Conservation (phyloP, 1,284 basidiomycete species). For the Coriolopsis trogii region DNA sequence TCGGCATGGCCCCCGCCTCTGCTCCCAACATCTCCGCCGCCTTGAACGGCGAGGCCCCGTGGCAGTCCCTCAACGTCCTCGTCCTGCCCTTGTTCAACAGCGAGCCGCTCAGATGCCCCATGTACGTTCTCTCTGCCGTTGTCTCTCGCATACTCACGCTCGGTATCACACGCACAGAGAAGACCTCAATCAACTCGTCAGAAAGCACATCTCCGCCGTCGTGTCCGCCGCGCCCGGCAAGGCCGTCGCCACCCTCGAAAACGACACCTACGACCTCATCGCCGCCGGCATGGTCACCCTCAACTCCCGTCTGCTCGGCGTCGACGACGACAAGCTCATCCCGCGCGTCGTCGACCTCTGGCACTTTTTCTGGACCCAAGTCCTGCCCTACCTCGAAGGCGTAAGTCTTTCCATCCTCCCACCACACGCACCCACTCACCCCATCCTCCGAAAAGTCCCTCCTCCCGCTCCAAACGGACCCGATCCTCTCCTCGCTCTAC, state of each 20-base stretch:
- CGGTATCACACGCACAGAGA: conserved; percentile 53
- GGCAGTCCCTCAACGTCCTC: conserved; percentile 83
- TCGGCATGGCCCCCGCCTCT: conserved; percentile 15
- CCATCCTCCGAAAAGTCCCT: conserved; percentile 52
- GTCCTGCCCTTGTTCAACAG: conserved; percentile 92
- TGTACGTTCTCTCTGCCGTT: conserved; percentile 49
- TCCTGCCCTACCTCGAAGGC: conserved; percentile 88
- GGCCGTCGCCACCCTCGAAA: conserved; percentile 69
- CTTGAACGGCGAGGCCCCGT: conserved; percentile 59
- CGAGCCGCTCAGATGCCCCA: conserved; percentile 84
- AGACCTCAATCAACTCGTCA: conserved; percentile 84
- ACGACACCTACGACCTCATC: conserved; percentile 84
- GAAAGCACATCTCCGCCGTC: conserved; percentile 72
- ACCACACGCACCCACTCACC: background rate
- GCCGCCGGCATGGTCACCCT: conserved; percentile 91
- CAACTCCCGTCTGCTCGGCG: conserved; percentile 76
- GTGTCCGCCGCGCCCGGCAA: conserved; percentile 67
- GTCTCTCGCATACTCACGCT: background rate
- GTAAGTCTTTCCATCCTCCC: conserved; percentile 44
- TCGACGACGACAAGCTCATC: conserved; percentile 78
- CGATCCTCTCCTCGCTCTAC: conserved; percentile 65
- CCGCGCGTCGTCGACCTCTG: conserved; percentile 85
- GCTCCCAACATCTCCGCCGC: conserved; percentile 1
- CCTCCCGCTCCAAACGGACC: conserved; percentile 76
- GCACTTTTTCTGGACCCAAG: conserved; percentile 94